Evolutionary conservation across 257 asterid species (phyloP).

Genomic region (Echium plantagineum): DNA sequence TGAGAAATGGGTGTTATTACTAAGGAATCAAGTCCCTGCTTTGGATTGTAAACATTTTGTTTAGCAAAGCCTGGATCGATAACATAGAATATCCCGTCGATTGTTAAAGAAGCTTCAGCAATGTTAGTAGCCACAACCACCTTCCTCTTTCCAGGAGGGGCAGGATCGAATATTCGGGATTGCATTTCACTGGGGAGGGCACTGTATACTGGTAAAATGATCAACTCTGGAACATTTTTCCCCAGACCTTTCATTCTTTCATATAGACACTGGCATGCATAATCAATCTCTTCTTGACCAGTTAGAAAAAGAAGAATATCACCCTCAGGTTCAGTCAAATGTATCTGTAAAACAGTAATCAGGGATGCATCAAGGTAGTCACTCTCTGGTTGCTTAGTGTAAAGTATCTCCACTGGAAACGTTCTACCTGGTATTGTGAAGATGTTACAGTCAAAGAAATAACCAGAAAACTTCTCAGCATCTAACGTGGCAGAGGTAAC

Average conservation of each 20-base stretch:
- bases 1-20: conserved; percentile 95
- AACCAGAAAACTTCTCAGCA: conserved; percentile 91
- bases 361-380: conserved; percentile 85
- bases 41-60: conserved; percentile 93
- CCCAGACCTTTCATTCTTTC: conserved; percentile 94
- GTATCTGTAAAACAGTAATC: conserved; percentile 83
- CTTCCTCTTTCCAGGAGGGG: conserved; percentile 97
- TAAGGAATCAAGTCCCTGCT: conserved; percentile 81
- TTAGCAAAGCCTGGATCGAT: conserved; percentile 95
- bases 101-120: conserved; percentile 92
- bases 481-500: conserved; percentile 94
- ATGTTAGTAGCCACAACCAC: conserved; percentile 92
- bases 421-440: conserved; percentile 96
- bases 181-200: conserved; percentile 98
- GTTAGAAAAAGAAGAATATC: conserved; percentile 90
- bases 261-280: conserved; percentile 85
- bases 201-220: conserved; percentile 83
- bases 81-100: conserved; percentile 87
- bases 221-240: conserved; percentile 75
- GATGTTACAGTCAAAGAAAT: conserved; percentile 83
- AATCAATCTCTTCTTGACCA: conserved; percentile 97
- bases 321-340: conserved; percentile 94
- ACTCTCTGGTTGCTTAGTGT: conserved; percentile 95
- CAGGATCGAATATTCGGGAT: conserved; percentile 85
- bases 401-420: conserved; percentile 81